Percentiles rank a stretch among this genome's conserved stretches.
Evolutionary conservation across 2,329 filamentous ascomycete genomes (phyloP).

Genomic region (Aspergillus luchuensis): DNA sequence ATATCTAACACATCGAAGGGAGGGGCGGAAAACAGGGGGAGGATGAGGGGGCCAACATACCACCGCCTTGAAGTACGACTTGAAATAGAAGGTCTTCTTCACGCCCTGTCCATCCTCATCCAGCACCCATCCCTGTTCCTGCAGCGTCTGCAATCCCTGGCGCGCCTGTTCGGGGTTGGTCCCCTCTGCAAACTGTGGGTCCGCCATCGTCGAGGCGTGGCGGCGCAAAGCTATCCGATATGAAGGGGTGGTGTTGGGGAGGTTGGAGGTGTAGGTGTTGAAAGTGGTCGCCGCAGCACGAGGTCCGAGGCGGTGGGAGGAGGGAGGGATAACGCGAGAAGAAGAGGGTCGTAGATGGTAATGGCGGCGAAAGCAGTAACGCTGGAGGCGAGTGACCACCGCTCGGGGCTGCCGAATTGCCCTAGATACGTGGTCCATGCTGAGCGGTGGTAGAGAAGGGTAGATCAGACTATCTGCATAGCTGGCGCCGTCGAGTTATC

Average conservation of each 20-base stretch:
- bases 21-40: background rate
- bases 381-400: background rate
- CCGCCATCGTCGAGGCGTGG: conserved; percentile 21
- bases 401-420: background rate
- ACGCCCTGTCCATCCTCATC: conserved; percentile 38
- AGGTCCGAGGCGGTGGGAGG: background rate
- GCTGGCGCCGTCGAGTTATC: background rate
- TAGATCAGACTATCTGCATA: background rate
- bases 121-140: conserved; percentile 36
- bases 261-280: background rate
- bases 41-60: conserved; percentile 26
- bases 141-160: conserved; percentile 27
- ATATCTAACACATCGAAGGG: background rate
- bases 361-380: background rate
- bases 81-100: conserved; percentile 43
- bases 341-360: background rate
- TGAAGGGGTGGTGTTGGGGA: background rate
- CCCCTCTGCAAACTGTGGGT: conserved; percentile 33
- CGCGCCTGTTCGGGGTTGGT: conserved; percentile 30
- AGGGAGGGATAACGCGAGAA: background rate
- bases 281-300: no score
- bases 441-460: background rate
- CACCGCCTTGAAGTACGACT: conserved; percentile 42
- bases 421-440: conserved; percentile 8
- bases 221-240: background rate